These are phyloP conservation scores for Nicotiana knightiana DNA, from an alignment of 257 asterid species.

Conservation along the genomic window DNA sequence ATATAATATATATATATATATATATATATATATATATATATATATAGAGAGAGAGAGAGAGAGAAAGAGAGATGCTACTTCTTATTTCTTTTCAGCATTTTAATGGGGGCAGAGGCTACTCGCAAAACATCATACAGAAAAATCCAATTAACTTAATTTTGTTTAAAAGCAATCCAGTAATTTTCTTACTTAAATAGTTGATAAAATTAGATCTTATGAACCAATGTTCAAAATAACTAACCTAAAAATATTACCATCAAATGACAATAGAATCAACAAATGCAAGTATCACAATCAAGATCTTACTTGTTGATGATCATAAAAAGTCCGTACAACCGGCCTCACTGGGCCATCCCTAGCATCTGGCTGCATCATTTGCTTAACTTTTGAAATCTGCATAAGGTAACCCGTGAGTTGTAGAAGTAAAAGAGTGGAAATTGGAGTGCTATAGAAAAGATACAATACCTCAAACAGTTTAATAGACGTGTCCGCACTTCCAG, in stretches of 20 bases:
- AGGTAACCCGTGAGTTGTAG: slow-evolving; percentile 8
- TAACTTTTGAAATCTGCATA: slow-evolving; percentile 53
- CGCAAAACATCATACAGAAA: neutral
- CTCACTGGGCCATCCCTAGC: slow-evolving; percentile 59
- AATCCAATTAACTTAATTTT: neutral
- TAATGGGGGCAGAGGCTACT: slow-evolving; percentile 5
- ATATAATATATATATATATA: too few species aligned
- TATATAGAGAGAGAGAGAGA: too few species aligned
- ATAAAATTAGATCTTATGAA: neutral
- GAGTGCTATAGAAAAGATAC: slow-evolving; percentile 8
- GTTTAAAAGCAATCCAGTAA: neutral
- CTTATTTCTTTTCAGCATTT: slow-evolving; percentile 9
- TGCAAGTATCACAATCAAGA: neutral
- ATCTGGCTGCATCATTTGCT: slow-evolving; percentile 77
- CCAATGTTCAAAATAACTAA: neutral
- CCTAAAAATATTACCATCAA: neutral
- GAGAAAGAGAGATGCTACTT: neutral
- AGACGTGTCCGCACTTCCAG: slow-evolving; percentile 85
- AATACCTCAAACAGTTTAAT: slow-evolving; percentile 71
- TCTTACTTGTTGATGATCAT: slow-evolving; percentile 68
- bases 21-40: too few species aligned
- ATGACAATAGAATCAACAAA: neutral
- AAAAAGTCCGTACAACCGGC: slow-evolving; percentile 65
- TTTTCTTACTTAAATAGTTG: neutral
- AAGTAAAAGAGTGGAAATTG: slow-evolving; percentile 14